Evolutionary conservation across 2,329 filamentous ascomycete species (phyloP).

Genomic region (Ophiostoma piceae): DNA sequence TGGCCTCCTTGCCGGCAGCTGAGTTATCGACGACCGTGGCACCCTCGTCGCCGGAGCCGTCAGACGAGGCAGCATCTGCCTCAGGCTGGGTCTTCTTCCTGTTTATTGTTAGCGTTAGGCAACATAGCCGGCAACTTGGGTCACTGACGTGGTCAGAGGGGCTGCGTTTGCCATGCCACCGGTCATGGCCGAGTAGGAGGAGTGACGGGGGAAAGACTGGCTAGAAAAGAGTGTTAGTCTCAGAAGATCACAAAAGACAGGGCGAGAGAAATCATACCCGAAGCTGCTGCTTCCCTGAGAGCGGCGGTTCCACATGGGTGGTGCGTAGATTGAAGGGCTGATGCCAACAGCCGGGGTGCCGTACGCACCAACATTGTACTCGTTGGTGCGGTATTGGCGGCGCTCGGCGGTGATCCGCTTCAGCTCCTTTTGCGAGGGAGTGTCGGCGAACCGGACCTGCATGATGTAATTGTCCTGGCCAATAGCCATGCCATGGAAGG

Average conservation of each 20-base stretch:
- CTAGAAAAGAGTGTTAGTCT: neutral
- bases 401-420: slow-evolving; percentile 95
- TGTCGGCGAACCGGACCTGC: slow-evolving; percentile 96
- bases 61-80: slow-evolving; percentile 40
- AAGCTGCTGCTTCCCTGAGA: slow-evolving; percentile 25
- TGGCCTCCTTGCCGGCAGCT: slow-evolving; percentile 34
- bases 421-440: slow-evolving; percentile 89
- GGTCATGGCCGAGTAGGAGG: slow-evolving; percentile 16
- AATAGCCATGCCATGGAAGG: slow-evolving; percentile 74
- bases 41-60: slow-evolving; percentile 47
- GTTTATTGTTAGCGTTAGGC: slow-evolving; percentile 1
- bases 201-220: neutral
- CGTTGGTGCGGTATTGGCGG: slow-evolving; percentile 90
- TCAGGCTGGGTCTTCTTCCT: slow-evolving; percentile 40
- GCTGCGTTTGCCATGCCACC: neutral
- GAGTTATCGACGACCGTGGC: slow-evolving; percentile 50
- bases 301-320: slow-evolving; percentile 37
- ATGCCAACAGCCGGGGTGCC: slow-evolving; percentile 58
- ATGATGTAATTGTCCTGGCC: slow-evolving; percentile 76
- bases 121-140: neutral
- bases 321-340: slow-evolving; percentile 45
- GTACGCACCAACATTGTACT: slow-evolving; percentile 77
- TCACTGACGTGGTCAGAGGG: neutral
- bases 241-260: neutral
- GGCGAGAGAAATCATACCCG: slow-evolving; percentile 27